Conservation (phyloP, 352 stramenopile genomes). For the Globisporangium polare region DNA sequence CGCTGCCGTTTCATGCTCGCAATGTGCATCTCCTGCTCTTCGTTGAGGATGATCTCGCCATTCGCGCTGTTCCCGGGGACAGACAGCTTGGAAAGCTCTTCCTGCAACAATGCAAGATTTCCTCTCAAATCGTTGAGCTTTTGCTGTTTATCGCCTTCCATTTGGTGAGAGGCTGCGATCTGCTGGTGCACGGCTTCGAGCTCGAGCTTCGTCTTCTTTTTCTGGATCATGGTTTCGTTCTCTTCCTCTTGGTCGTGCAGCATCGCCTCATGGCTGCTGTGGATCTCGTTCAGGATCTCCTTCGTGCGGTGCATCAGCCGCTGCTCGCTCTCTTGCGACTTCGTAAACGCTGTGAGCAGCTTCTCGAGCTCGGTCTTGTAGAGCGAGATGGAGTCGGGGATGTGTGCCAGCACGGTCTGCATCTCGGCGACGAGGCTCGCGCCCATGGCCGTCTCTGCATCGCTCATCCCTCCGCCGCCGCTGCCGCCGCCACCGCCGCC, state of each 20-base stretch:
- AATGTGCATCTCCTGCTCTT: constrained; percentile 71
- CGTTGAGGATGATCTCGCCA: constrained; percentile 52
- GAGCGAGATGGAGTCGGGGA: constrained; percentile 64
- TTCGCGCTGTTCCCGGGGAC: constrained; percentile 24
- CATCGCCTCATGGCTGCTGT: constrained; percentile 69
- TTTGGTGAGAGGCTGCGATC: constrained; percentile 48
- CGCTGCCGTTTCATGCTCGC: constrained; percentile 66
- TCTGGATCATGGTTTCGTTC: constrained; percentile 59
- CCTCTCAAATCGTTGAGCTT: constrained; percentile 63
- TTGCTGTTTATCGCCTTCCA: constrained; percentile 70
- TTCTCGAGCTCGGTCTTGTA: constrained; percentile 83
- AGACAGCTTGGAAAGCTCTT: constrained; percentile 57
- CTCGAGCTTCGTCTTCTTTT: constrained; percentile 68
- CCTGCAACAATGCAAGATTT: constrained; percentile 59
- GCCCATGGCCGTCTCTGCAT: constrained; percentile 5
- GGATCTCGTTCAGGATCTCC: constrained; percentile 73
- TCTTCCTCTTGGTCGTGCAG: constrained; percentile 77
- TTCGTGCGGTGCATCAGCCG: constrained; percentile 61
- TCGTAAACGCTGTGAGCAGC: constrained; percentile 62
- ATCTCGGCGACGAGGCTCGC: constrained; percentile 57
- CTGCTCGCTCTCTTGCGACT: constrained; percentile 82
- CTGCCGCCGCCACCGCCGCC: neutral
- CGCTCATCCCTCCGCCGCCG: neutral
- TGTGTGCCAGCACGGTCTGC: constrained; percentile 58
- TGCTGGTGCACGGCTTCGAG: constrained; percentile 69